phyloP scores from a whole-genome alignment of 768 basidiomycete genomes.

The Pulveroboletus sp. region DNA sequence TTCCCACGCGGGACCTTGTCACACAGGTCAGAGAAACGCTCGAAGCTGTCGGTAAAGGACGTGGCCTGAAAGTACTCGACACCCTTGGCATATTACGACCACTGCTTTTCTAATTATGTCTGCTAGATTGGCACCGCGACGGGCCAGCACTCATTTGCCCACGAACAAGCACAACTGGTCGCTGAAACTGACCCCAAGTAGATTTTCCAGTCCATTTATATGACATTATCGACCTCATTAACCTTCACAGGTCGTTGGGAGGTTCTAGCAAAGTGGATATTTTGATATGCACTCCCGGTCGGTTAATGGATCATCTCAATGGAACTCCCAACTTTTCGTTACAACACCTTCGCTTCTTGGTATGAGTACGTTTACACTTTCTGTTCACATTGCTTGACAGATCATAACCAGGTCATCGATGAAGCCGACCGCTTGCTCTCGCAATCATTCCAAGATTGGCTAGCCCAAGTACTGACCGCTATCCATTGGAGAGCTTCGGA shows the following conservation, averaged over 20 bases:
- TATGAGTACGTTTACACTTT: slow-evolving; percentile 35
- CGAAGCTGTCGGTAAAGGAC: slow-evolving; percentile 78
- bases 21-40: slow-evolving; percentile 90
- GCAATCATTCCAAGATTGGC: slow-evolving; percentile 96
- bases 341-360: slow-evolving; percentile 93
- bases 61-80: slow-evolving; percentile 68
- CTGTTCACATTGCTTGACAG: neutral
- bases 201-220: slow-evolving; percentile 11
- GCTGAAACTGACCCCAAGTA: slow-evolving; percentile 54
- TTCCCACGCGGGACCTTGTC: slow-evolving; percentile 94
- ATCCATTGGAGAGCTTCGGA: slow-evolving; percentile 42
- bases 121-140: slow-evolving; percentile 72
- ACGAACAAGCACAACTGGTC: slow-evolving; percentile 83
- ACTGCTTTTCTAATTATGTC: slow-evolving; percentile 3
- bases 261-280: slow-evolving; percentile 93
- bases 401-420: slow-evolving; percentile 72
- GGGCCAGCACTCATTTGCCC: slow-evolving; percentile 90
- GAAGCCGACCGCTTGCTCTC: slow-evolving; percentile 95
- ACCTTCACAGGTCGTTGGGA: slow-evolving; percentile 55
- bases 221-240: neutral
- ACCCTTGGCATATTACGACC: neutral
- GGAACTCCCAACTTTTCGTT: slow-evolving; percentile 87
- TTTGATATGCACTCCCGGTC: slow-evolving; percentile 91
- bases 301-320: slow-evolving; percentile 89
- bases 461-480: slow-evolving; percentile 77